Evolutionary conservation across 2,329 filamentous ascomycete species (phyloP).

Genomic region (Dactylellina drechsleri): DNA sequence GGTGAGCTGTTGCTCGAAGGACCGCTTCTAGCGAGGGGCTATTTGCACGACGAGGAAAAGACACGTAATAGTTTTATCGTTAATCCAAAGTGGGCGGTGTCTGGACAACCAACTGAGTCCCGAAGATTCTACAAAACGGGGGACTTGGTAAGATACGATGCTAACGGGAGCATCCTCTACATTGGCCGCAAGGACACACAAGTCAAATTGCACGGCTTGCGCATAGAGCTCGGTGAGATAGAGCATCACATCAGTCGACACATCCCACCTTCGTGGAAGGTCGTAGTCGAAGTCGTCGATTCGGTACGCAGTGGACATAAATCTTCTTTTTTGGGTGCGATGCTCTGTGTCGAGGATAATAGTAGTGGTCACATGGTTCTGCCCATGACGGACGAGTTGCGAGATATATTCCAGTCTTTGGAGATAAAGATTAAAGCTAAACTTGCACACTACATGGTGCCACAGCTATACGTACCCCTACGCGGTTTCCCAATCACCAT

Average conservation of each 20-base stretch:
- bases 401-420: conserved; percentile 8
- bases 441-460: conserved; percentile 2
- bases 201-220: conserved; percentile 73
- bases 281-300: conserved; percentile 66
- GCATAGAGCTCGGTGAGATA: conserved; percentile 70
- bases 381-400: conserved; percentile 17
- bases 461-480: background rate
- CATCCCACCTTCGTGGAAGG: conserved; percentile 62
- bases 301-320: conserved; percentile 22
- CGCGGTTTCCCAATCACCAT: background rate
- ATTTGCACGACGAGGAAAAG: conserved; percentile 66
- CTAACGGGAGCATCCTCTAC: background rate
- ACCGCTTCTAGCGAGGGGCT: conserved; percentile 72
- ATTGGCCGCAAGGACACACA: conserved; percentile 62
- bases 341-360: conserved; percentile 12
- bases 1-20: conserved; percentile 69
- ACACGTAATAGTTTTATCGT: background rate
- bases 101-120: background rate
- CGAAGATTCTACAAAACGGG: background rate
- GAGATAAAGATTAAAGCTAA: conserved; percentile 7
- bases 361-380: conserved; percentile 15
- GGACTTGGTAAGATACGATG: background rate
- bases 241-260: conserved; percentile 62
- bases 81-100: background rate
- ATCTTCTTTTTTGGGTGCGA: conserved; percentile 19